phyloP scores from a whole-genome alignment of 257 asterid species.

The Solanum chmielewskii region DNA sequence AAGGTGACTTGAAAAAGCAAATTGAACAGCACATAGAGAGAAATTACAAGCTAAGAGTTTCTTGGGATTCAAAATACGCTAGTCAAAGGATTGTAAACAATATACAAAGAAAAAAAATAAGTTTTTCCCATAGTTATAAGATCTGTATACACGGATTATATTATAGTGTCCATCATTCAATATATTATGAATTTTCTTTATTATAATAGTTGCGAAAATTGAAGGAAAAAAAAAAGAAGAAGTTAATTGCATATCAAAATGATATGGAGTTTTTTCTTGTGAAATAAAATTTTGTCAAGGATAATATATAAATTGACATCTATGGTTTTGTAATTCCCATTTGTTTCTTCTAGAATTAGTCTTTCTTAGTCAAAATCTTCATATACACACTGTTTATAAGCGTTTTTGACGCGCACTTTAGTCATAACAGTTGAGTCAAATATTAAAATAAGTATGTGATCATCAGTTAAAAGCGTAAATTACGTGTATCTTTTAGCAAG shows the following conservation, averaged over 20 bases:
- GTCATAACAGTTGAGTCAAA: neutral
- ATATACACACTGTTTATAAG: neutral
- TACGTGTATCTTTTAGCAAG: neutral
- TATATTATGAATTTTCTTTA: too few species aligned
- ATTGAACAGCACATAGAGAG: neutral
- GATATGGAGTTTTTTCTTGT: neutral
- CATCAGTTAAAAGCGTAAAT: neutral
- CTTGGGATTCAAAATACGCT: neutral
- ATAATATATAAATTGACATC: neutral
- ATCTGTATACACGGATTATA: rapidly evolving
- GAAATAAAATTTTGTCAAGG: neutral
- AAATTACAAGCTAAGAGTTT: neutral
- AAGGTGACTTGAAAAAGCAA: neutral
- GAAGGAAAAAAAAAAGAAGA: neutral
- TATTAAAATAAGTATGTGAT: neutral
- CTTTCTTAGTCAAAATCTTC: neutral
- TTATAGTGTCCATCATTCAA: too few species aligned
- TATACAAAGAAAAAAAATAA: too few species aligned
- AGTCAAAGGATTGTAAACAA: neutral
- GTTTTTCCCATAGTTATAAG: too few species aligned
- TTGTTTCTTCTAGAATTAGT: neutral
- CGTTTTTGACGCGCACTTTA: neutral
- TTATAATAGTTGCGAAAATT: neutral
- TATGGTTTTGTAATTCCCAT: neutral
- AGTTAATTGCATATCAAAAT: neutral